A percentile compares a stretch with the other conserved stretches of the same genome.
These are phyloP conservation scores for Ogataea ramenticola DNA, from an alignment of 805 yeast genomes.

Conservation along the genomic window DNA sequence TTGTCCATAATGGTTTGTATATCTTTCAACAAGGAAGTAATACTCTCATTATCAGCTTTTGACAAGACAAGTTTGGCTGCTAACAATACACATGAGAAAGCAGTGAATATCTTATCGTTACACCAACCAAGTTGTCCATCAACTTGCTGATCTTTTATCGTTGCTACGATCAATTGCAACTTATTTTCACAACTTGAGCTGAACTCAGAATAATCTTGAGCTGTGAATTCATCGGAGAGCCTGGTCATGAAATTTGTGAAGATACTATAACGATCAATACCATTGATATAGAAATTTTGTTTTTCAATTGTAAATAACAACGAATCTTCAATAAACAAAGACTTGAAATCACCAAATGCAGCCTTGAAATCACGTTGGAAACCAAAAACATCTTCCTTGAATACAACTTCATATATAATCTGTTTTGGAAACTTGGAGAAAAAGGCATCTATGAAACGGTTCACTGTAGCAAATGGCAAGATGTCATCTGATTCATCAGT, in stretches of 20 bases:
- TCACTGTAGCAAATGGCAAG: slow-evolving; percentile 29
- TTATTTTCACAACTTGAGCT: background rate
- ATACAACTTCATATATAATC: background rate
- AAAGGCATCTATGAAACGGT: slow-evolving; percentile 13
- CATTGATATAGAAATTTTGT: slow-evolving; percentile 58
- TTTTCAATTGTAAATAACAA: slow-evolving; percentile 61
- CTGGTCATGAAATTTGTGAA: background rate
- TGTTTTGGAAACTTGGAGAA: background rate
- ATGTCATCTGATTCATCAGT: slow-evolving; percentile 2
- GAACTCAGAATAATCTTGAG: too few species aligned
- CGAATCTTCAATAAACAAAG: slow-evolving; percentile 18
- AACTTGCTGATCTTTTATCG: background rate
- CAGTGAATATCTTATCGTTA: background rate
- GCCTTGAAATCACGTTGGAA: background rate
- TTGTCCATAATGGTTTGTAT: background rate
- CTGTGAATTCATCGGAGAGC: background rate
- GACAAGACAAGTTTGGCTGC: background rate
- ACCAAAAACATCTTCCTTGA: slow-evolving; percentile 4
- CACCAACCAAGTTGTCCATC: background rate
- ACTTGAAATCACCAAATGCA: background rate
- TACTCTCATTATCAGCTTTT: background rate
- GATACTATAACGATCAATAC: slow-evolving; percentile 16
- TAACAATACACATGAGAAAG: background rate
- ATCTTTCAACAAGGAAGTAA: too few species aligned
- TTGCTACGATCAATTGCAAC: background rate